Conservation (phyloP, 306 rosid genomes). For the Lathyrus tuberosus region DNA sequence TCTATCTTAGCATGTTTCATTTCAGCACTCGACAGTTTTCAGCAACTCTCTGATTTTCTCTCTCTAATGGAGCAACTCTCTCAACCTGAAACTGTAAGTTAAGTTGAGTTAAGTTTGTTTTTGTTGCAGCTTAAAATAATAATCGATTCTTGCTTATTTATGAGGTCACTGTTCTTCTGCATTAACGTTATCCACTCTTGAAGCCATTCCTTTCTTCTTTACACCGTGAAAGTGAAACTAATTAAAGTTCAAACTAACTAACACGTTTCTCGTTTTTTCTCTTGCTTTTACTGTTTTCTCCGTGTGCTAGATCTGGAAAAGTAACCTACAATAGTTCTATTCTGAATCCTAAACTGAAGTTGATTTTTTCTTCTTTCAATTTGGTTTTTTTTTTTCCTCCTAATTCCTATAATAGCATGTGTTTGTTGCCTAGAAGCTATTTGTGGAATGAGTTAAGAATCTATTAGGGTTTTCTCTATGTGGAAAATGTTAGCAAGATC, state of each 20-base stretch:
- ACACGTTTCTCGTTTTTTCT: conserved; percentile 14
- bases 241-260: conserved; percentile 13
- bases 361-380: background rate
- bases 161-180: conserved; percentile 12
- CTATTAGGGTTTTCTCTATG: background rate
- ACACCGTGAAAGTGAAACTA: background rate
- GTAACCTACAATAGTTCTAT: background rate
- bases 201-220: background rate
- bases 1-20: background rate
- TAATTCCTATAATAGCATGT: too few relatives aligned
- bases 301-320: conserved; percentile 39
- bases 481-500: conserved; percentile 17
- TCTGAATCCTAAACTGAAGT: conserved; percentile 15
- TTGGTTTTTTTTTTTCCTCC: background rate
- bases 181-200: background rate
- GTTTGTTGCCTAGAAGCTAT: background rate
- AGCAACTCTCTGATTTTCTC: conserved; percentile 21
- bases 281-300: background rate
- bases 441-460: background rate
- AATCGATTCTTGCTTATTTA: conserved; percentile 24
- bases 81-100: conserved; percentile 49
- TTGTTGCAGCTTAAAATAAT: background rate
- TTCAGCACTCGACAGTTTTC: background rate
- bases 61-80: conserved; percentile 45
- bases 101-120: conserved; percentile 32